Base-by-base conservation (phyloP, 2,329 filamentous ascomycete species). In the Scopulariopsis brevicaulis region DNA sequence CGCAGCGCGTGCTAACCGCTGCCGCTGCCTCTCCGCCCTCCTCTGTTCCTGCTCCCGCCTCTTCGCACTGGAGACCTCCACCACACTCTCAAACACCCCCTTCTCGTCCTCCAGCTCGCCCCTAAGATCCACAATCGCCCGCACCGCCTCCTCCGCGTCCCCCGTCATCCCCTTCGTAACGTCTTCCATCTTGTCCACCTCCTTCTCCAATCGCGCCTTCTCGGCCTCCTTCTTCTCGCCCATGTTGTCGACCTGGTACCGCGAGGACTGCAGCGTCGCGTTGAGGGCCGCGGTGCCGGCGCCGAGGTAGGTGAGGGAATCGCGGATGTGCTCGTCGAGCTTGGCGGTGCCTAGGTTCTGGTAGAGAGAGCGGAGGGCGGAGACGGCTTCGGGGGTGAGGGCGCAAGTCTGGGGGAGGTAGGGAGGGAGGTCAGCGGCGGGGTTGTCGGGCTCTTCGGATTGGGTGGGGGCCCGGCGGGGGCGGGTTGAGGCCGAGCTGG, bases 81-180 rank as follows among this genome's bases (percentile, higher is more conserved):
- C 64, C 48, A 77, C 65, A 12, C 68, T 70, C 2, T 63, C 64
- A 14, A 79, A 63, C 20, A 78, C 68, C 7, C 63, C 66, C 46
- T 64, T 66, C 55, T 79, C 72, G 58, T 84, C 80, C 60, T 81
- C 74, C 2, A 82, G 66, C 61, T 75, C 76, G 50, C 71, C 73
- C 58, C 71, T 73, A 55, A 71, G 65, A 62, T 84, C 81, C 32
- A 84, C 76, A 12, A 77, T 66, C 40, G 71, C 65, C 14, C 81
- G 74, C 34, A 80, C 66, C 0, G 75, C 72, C 22, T 66, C 64
- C 63, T 84, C 81, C 7, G 76, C 73, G 4, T 71, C 67, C 10
- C 67, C 64, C 1, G 78, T 80, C 32, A 81, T 60, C 1, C 63
- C 61, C 2, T 54, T 32, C 2, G 57, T 28, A 11, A 43, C 4